Percentiles rank a stretch among this genome's conserved stretches.
phyloP scores from a whole-genome alignment of 1,284 basidiomycete species.

The Athelia sp. region DNA sequence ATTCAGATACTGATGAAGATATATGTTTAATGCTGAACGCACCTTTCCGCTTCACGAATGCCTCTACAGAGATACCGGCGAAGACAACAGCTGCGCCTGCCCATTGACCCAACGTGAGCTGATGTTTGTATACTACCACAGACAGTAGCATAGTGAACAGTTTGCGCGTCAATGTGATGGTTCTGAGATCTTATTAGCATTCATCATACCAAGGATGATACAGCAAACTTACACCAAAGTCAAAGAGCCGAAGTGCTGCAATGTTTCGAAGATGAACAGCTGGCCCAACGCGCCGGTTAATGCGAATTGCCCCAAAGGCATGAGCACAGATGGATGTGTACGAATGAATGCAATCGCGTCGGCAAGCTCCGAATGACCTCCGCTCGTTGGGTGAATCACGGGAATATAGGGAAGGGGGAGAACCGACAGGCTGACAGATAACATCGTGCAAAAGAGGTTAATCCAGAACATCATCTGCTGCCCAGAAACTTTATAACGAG shows the following conservation, averaged over 20 bases:
- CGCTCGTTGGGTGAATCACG: conserved; percentile 61
- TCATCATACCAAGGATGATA: too few relatives aligned
- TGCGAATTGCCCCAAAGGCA: conserved; percentile 82
- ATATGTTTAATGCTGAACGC: conserved; percentile 8
- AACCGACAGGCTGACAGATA: conserved; percentile 62
- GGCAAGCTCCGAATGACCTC: conserved; percentile 61
- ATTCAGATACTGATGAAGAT: not conserved
- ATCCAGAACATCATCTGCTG: conserved; percentile 99
- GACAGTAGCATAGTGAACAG: conserved; percentile 98
- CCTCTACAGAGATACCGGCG: conserved; percentile 90
- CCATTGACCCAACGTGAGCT: conserved; percentile 86
- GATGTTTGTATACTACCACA: conserved; percentile 90
- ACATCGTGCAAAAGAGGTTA: conserved; percentile 75
- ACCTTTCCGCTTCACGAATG: conserved; percentile 84
- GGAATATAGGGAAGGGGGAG: conserved; percentile 74
- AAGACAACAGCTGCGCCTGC: conserved; percentile 87
- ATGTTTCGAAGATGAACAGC: conserved; percentile 97
- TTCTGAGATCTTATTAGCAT: conserved; percentile 39
- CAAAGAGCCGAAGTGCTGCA: conserved; percentile 92
- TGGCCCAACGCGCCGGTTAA: conserved; percentile 92
- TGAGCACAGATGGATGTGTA: conserved; percentile 74
- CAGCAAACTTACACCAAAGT: conserved; percentile 75
- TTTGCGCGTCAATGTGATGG: conserved; percentile 95
- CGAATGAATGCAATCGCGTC: conserved; percentile 74
- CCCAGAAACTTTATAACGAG: conserved; percentile 72